Base-by-base conservation (phyloP, 306 rosid genomes). In the Vicia faba region DNA sequence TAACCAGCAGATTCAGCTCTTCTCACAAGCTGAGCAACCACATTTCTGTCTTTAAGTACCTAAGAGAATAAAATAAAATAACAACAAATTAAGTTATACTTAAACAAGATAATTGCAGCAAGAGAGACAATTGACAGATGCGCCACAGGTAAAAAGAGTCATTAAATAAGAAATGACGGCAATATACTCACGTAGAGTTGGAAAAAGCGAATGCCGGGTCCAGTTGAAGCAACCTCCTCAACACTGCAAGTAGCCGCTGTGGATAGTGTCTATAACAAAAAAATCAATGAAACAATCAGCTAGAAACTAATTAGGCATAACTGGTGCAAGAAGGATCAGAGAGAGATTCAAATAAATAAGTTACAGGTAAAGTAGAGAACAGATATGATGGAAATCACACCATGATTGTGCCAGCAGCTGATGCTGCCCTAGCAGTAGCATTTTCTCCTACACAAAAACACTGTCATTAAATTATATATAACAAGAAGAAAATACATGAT, bases 1-100 rank as follows among this genome's bases (percentile, higher is more conserved):
- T 86, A 93, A 71, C 97, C 97, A 66, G 99, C 97, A 58, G 73
- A 83, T 82, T 93, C 97, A 43, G 99, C 99, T 86, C 96, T 88
- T 75, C 78, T 90, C 72, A 93, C 95, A 31, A 90, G 96, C 50
- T 93, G 99, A 60, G 67, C 73, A 69, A 86, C 97, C 19, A 88
- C 55, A 74, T 81, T 80, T 78, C 99, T 86, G 80, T 93, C 84
- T 72, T 86, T 90, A 68, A 51, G 45, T 71, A 90, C 91, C 97
- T 93, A 63, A 50, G 45, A 65, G 72, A 61, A 20, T 31, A 77
- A 71, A 14, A 40, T 11, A 40, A 57, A 61, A 51, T 9, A 3
- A 28, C 31, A 43, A 4, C 3, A 62, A 20, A 68, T 56, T 55
- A 72, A 48, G 41, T 31, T n/a, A 48, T 63, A 62, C n/a, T n/a